Evolutionary conservation across 2,329 filamentous ascomycete species (phyloP).

Genomic region (Alternaria viburni): DNA sequence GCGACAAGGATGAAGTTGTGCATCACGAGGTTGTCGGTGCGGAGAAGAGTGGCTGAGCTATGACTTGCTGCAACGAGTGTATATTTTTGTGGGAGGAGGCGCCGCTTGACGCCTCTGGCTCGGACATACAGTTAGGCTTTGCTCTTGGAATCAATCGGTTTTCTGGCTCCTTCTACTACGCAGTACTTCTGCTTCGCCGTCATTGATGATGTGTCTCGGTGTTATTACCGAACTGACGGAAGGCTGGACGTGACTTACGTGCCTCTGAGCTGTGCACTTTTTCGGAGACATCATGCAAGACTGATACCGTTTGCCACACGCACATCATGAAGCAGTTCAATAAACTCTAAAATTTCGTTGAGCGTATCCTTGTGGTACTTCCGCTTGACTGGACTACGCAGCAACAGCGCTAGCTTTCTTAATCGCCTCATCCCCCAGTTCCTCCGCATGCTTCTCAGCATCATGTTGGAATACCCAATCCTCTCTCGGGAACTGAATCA

Average conservation of each 20-base stretch:
- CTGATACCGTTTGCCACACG: background rate
- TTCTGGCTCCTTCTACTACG: background rate
- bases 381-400: background rate
- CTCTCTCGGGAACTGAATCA: constrained; percentile 39
- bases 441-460: constrained; percentile 38
- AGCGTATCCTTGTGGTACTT: fast-evolving
- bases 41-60: constrained; percentile 4
- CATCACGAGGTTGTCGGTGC: constrained; percentile 15
- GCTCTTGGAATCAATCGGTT: background rate
- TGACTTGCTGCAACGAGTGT: background rate
- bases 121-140: background rate
- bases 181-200: background rate
- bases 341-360: background rate
- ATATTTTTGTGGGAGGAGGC: no score
- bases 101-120: background rate
- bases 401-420: constrained; percentile 18
- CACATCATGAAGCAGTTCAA: background rate
- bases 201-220: background rate
- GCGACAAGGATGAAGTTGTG: constrained; percentile 27
- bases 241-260: background rate
- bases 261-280: background rate
- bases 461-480: constrained; percentile 44
- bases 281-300: background rate
- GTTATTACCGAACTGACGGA: background rate
- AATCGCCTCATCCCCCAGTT: constrained; percentile 36